Percentiles rank a stretch among this genome's conserved stretches.
Conservation (phyloP, 2,329 filamentous ascomycete species). For the Hypoxylon sp. region DNA sequence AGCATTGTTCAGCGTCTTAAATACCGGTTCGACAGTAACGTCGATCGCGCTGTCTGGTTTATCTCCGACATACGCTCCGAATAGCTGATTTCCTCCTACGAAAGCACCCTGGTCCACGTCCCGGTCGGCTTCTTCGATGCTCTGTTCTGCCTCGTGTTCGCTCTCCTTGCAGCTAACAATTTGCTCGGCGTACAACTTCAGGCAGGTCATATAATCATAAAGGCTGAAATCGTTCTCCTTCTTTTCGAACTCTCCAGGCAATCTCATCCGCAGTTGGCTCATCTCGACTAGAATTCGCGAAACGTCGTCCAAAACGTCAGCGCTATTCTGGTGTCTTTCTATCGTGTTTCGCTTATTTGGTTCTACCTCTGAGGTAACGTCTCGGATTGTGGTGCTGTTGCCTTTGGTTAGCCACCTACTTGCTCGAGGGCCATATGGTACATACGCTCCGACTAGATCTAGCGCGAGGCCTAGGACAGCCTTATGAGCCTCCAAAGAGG, state of each 20-base stretch:
- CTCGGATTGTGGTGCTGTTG: conserved; percentile 49
- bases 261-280: conserved; percentile 50
- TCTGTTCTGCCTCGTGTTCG: conserved; percentile 39
- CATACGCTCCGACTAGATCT: conserved; percentile 58
- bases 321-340: conserved; percentile 42
- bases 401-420: conserved; percentile 36
- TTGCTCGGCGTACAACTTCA: conserved; percentile 71
- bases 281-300: conserved; percentile 54
- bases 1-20: conserved; percentile 39
- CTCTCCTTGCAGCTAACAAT: conserved; percentile 45
- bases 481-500: conserved; percentile 57
- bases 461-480: conserved; percentile 56
- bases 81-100: conserved; percentile 47
- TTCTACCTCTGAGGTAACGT: conserved; percentile 41
- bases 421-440: conserved; percentile 26
- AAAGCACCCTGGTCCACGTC: conserved; percentile 46
- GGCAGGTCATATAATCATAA: conserved; percentile 77
- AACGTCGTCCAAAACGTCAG: conserved; percentile 51
- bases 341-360: conserved; percentile 44
- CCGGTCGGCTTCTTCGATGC: conserved; percentile 12
- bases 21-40: conserved; percentile 50
- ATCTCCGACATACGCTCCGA: conserved; percentile 54
- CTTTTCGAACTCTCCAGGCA: conserved; percentile 66
- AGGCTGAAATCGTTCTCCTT: conserved; percentile 77
- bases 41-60: conserved; percentile 59